Evolutionary conservation across 768 basidiomycete genomes (phyloP).

Genomic region (Gloeostereum incarnatum): DNA sequence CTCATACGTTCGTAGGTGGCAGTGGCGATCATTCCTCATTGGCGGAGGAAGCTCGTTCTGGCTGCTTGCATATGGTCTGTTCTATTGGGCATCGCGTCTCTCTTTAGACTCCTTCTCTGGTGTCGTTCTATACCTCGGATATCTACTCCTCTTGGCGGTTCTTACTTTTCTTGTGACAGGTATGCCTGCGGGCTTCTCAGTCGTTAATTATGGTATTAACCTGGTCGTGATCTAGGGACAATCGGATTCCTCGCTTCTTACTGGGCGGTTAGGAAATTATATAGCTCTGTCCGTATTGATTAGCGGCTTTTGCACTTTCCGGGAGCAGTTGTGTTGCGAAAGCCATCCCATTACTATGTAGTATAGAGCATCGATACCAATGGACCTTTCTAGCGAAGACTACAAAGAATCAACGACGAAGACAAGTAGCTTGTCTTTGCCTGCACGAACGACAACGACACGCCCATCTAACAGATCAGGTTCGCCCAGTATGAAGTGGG

Average conservation of each 20-base stretch:
- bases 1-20: slow-evolving; percentile 53
- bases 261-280: slow-evolving; percentile 82
- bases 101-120: slow-evolving; percentile 77
- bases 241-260: slow-evolving; percentile 90
- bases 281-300: slow-evolving; percentile 77
- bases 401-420: slow-evolving; percentile 24
- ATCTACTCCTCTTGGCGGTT: slow-evolving; percentile 75
- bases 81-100: slow-evolving; percentile 84
- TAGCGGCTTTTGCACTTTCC: slow-evolving; percentile 14
- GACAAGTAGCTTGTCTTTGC: slow-evolving; percentile 63
- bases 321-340: too few species aligned
- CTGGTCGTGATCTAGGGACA: slow-evolving; percentile 43
- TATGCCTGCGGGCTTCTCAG: slow-evolving; percentile 18
- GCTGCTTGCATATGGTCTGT: slow-evolving; percentile 81
- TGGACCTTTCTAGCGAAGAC: background rate
- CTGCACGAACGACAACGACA: slow-evolving; percentile 60
- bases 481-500: slow-evolving; percentile 27
- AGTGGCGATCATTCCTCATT: slow-evolving; percentile 89
- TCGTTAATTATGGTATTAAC: background rate
- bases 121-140: slow-evolving; percentile 82
- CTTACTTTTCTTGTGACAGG: slow-evolving; percentile 87
- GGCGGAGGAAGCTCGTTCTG: slow-evolving; percentile 92
- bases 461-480: slow-evolving; percentile 49
- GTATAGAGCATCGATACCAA: background rate
- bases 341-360: background rate